phyloP scores from a whole-genome alignment of 108 stramenopile genomes.

The Hondaea fermentalgiana region DNA sequence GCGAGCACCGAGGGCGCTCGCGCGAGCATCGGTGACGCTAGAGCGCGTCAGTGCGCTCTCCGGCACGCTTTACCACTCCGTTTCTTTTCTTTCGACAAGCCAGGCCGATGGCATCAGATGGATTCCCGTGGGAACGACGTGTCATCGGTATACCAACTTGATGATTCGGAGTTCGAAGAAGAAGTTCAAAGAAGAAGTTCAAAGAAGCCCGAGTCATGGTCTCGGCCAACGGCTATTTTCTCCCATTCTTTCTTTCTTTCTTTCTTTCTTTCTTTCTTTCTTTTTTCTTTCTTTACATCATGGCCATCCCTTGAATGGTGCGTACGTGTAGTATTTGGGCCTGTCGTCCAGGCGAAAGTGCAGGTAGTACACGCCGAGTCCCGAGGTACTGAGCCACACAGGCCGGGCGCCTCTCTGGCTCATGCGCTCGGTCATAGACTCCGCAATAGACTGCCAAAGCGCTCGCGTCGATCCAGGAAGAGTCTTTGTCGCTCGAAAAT shows the following conservation, averaged over 20 bases:
- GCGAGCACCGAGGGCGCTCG: no score
- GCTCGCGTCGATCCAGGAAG: background rate
- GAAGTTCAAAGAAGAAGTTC: no score
- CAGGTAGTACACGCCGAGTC: background rate
- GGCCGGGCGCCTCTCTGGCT: background rate
- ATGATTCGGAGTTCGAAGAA: no score
- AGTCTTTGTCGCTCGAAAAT: background rate
- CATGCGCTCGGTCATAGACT: background rate
- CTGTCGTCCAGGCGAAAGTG: background rate
- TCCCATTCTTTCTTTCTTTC: background rate
- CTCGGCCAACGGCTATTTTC: background rate
- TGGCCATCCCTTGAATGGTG: background rate
- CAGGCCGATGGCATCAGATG: no score
- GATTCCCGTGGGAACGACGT: no score
- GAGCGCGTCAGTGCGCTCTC: no score
- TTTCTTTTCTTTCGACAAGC: no score
- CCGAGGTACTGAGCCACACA: background rate
- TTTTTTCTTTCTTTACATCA: background rate
- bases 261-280: background rate
- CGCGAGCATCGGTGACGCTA: no score
- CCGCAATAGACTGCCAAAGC: background rate
- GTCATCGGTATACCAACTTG: no score
- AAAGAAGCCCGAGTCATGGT: no score
- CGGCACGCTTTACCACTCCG: no score
- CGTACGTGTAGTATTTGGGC: background rate